These are phyloP conservation scores for Dissophora globulifera DNA, from an alignment of 192 early-diverging fungal genomes.

Conservation along the genomic window DNA sequence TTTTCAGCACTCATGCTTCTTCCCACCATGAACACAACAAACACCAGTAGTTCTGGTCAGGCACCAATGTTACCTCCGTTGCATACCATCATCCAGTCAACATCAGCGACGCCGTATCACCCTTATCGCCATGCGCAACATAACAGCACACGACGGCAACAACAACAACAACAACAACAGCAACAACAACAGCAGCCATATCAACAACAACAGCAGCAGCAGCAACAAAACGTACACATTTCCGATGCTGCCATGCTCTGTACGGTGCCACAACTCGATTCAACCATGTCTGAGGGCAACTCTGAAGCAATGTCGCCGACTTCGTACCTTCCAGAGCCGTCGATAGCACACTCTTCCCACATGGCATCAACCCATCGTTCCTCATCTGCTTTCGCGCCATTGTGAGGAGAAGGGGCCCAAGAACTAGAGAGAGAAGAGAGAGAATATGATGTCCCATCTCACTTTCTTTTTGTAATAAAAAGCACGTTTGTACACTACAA, in stretches of 20 bases:
- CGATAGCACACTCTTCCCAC: too few relatives aligned
- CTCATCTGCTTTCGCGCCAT: not conserved
- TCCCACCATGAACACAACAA: not conserved
- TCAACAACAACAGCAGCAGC: not conserved
- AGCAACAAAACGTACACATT: not conserved
- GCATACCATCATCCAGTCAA: constrained; percentile 2
- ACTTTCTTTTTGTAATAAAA: too few relatives aligned
- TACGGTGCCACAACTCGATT: too few relatives aligned
- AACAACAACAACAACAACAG: not conserved
- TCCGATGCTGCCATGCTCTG: not conserved
- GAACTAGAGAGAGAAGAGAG: too few relatives aligned
- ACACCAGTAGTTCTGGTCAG: too few relatives aligned
- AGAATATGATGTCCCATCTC: too few relatives aligned
- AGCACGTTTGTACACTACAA: too few relatives aligned
- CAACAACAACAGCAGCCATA: not conserved
- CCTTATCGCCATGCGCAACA: too few relatives aligned
- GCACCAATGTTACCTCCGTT: not conserved
- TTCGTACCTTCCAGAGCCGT: too few relatives aligned
- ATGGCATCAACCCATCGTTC: not conserved
- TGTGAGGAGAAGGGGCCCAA: not conserved
- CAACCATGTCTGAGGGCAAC: not conserved
- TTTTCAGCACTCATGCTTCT: too few relatives aligned
- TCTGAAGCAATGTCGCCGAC: too few relatives aligned
- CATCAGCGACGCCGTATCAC: not conserved
- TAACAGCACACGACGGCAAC: not conserved